Percentiles rank a stretch among this genome's conserved stretches.
These are phyloP conservation scores for Cystobasidium slooffiae DNA, from an alignment of 1,284 basidiomycete genomes.

Conservation along the genomic window DNA sequence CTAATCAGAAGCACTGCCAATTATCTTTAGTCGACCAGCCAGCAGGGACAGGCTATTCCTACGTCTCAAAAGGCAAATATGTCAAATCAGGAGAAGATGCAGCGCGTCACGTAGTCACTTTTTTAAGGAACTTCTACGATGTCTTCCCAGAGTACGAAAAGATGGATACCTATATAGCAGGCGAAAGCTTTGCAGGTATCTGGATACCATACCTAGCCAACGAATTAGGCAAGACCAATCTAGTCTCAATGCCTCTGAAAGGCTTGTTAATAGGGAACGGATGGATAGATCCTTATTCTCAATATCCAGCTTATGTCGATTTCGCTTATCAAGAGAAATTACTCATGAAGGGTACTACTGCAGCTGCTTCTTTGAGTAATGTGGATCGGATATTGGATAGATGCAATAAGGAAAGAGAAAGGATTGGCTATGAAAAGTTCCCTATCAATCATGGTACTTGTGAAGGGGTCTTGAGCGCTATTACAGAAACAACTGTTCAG, in stretches of 20 bases:
- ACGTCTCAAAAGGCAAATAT: slow-evolving; percentile 81
- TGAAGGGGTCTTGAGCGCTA: slow-evolving; percentile 67
- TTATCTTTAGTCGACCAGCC: slow-evolving; percentile 82
- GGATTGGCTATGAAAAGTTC: slow-evolving; percentile 61
- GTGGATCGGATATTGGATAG: slow-evolving; percentile 67
- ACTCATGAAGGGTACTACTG: slow-evolving; percentile 72
- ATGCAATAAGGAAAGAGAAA: slow-evolving; percentile 63
- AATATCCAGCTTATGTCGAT: slow-evolving; percentile 89
- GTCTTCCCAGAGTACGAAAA: slow-evolving; percentile 86
- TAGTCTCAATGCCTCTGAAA: slow-evolving; percentile 64
- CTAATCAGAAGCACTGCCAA: not conserved
- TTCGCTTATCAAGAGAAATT: slow-evolving; percentile 81
- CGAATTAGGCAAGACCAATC: slow-evolving; percentile 69
- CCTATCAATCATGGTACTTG: slow-evolving; percentile 72
- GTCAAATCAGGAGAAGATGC: slow-evolving; percentile 70
- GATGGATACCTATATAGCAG: slow-evolving; percentile 87
- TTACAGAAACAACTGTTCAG: slow-evolving; percentile 68
- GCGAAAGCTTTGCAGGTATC: slow-evolving; percentile 97
- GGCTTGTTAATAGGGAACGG: slow-evolving; percentile 95
- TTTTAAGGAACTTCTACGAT: slow-evolving; percentile 82
- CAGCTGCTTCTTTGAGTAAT: slow-evolving; percentile 62
- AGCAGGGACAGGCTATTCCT: slow-evolving; percentile 92
- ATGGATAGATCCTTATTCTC: slow-evolving; percentile 87
- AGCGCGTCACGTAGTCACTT: slow-evolving; percentile 77
- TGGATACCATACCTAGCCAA: slow-evolving; percentile 85